Percentiles rank a stretch among this genome's conserved stretches.
phyloP scores from a whole-genome alignment of 805 yeast species.

The Kodamaea neixiangensis region DNA sequence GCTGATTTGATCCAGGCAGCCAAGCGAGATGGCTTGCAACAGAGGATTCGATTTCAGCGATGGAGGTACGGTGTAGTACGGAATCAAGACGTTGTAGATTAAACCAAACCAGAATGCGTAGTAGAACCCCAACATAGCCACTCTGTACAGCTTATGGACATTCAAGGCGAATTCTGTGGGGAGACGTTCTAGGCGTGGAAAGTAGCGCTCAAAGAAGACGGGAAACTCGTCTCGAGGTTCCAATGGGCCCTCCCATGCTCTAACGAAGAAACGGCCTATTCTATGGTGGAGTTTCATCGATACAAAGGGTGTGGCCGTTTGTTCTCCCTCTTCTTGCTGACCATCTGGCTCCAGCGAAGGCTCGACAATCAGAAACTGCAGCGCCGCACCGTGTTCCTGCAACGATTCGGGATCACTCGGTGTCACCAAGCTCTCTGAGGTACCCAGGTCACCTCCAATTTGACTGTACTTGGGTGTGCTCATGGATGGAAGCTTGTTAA shows the following conservation, averaged over 20 bases:
- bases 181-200: slow-evolving; percentile 40
- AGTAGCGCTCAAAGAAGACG: slow-evolving; percentile 8
- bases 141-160: slow-evolving; percentile 27
- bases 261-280: slow-evolving; percentile 21
- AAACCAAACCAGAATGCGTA: slow-evolving; percentile 49
- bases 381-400: neutral
- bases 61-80: slow-evolving; percentile 50
- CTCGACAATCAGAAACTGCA: neutral
- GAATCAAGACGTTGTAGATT: slow-evolving; percentile 39
- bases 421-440: neutral
- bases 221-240: slow-evolving; percentile 16
- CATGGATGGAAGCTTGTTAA: neutral
- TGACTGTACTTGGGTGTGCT: neutral
- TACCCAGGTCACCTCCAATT: neutral
- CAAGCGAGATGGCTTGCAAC: slow-evolving; percentile 42
- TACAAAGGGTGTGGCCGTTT: neutral
- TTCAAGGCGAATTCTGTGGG: slow-evolving; percentile 40
- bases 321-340: neutral
- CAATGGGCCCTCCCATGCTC: slow-evolving; percentile 60
- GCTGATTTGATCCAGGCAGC: slow-evolving; percentile 47
- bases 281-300: slow-evolving; percentile 1
- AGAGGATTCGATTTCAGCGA: slow-evolving; percentile 15
- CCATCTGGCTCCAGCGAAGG: neutral
- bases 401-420: neutral
- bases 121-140: slow-evolving; percentile 38